Conservation (phyloP, 352 stramenopile genomes). For the Aphanomyces stellatus region DNA sequence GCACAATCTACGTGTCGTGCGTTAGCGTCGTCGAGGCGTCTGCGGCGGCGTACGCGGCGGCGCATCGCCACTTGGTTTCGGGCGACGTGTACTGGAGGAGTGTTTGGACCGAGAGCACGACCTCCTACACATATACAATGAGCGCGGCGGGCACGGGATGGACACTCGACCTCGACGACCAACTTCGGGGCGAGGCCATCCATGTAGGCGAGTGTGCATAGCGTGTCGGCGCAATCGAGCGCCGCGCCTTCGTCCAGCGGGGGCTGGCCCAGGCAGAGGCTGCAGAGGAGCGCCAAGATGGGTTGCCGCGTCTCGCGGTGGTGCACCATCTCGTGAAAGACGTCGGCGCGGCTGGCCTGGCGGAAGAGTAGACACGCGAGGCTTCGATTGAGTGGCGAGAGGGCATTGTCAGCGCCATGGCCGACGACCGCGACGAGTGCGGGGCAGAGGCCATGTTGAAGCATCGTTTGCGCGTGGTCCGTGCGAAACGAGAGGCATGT, state of each 20-base stretch:
- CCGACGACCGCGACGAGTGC: constrained; percentile 33
- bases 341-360: constrained; percentile 38
- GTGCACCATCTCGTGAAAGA: constrained; percentile 18
- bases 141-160: neutral
- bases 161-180: neutral
- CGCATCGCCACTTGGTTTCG: constrained; percentile 55
- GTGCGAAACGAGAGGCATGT: constrained; percentile 40
- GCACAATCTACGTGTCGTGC: constrained; percentile 30
- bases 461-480: constrained; percentile 40
- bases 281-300: constrained; percentile 38
- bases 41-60: constrained; percentile 19
- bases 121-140: constrained; percentile 22
- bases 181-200: constrained; percentile 4
- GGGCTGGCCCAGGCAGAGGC: constrained; percentile 26
- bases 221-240: constrained; percentile 50
- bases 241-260: constrained; percentile 30
- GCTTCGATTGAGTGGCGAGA: constrained; percentile 9
- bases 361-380: constrained; percentile 52
- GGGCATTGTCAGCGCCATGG: neutral
- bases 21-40: neutral
- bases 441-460: constrained; percentile 33
- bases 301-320: neutral
- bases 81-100: constrained; percentile 32
- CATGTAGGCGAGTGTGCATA: constrained; percentile 50
- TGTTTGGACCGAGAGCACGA: constrained; percentile 32